Base-by-base conservation (phyloP, 169 alveolate species). In the Plasmodium blacklocki region DNA sequence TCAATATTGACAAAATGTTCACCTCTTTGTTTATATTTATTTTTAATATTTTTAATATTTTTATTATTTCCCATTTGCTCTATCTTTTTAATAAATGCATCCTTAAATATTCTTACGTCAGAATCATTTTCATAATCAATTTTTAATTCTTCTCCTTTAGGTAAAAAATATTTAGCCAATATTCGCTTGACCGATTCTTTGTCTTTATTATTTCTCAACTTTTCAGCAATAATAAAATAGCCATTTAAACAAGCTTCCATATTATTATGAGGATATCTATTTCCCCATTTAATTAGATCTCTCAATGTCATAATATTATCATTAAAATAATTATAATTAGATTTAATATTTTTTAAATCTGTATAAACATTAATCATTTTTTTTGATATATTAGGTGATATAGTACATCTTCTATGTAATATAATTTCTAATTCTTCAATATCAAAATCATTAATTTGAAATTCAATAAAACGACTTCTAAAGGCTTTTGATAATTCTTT, bases 211-310 rank as follows among this genome's bases (percentile, higher is more conserved):
- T 95, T 94, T n/a, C 99, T 91, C 59, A 98, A 92, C 88, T 98
- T 95, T 93, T 98, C 99, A n/a, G 98, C 99, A 32, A 98, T 94
- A 64, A 98, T 93, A 86, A 95, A 95, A 94, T 96, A 97, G 0
- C 99, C 99, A 89, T 97, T 98, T 59, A 95, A 76, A 1, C 97
- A 98, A 60, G 97, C 93, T 50, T 95, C 97, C 72, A 86, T 91
- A 64, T 94, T 95, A 56, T 89, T 94, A 58, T 70, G 95, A 60
- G 96, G 97, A 52, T 94, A 92, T 74, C 99, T 93, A 58, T 98
- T 96, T 7, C 99, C 99, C 99, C 99, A 98, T 87, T 99, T 97
- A n/a, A 99, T 95, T 66, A 98, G 94, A 93, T 99, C 99, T 88
- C 99, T 96, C 19, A 98, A 96, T 0, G 99, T 99, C 93, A 99